A percentile compares a stretch with the other conserved stretches of the same genome.
These are phyloP conservation scores for Heterobasidion parviporum DNA, from an alignment of 1,284 basidiomycete species.

Conservation along the genomic window DNA sequence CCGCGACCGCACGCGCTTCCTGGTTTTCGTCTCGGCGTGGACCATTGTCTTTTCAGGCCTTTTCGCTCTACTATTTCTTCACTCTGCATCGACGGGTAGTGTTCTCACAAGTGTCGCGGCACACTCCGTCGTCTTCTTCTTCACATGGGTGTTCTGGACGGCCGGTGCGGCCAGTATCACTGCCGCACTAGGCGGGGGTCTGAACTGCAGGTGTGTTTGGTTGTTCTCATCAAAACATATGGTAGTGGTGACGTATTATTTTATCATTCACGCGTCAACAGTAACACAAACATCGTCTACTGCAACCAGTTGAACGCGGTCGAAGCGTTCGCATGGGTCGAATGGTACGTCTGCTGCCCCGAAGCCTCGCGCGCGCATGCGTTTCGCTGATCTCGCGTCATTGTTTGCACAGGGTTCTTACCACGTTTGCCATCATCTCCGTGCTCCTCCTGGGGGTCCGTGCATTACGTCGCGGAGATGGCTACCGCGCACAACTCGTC, in stretches of 20 bases:
- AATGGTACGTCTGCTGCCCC: constrained; percentile 17
- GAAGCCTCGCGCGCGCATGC: neutral
- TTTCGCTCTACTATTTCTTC: constrained; percentile 47
- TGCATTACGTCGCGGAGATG: constrained; percentile 22
- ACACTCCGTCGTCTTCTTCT: constrained; percentile 30
- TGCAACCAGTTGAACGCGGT: constrained; percentile 33
- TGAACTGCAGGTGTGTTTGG: constrained; percentile 50
- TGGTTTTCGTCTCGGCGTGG: constrained; percentile 64
- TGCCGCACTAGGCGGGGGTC: constrained; percentile 50
- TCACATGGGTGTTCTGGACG: constrained; percentile 45
- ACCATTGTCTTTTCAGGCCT: constrained; percentile 48
- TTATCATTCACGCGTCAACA: constrained; percentile 6
- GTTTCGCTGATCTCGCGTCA: neutral
- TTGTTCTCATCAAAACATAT: neutral
- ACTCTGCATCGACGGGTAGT: constrained; percentile 32
- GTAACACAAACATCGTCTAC: constrained; percentile 39
- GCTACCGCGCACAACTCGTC: constrained; percentile 20
- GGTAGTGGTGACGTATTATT: neutral
- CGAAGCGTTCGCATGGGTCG: constrained; percentile 26
- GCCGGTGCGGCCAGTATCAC: constrained; percentile 52
- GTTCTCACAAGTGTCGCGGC: constrained; percentile 43
- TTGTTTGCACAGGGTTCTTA: constrained; percentile 16
- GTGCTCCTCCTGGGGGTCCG: constrained; percentile 21
- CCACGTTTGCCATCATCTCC: constrained; percentile 21
- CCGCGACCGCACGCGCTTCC: constrained; percentile 53